Percentiles rank a stretch among this genome's conserved stretches.
These are phyloP conservation scores for Solanum pimpinellifolium DNA, from an alignment of 257 asterid species.

Conservation along the genomic window DNA sequence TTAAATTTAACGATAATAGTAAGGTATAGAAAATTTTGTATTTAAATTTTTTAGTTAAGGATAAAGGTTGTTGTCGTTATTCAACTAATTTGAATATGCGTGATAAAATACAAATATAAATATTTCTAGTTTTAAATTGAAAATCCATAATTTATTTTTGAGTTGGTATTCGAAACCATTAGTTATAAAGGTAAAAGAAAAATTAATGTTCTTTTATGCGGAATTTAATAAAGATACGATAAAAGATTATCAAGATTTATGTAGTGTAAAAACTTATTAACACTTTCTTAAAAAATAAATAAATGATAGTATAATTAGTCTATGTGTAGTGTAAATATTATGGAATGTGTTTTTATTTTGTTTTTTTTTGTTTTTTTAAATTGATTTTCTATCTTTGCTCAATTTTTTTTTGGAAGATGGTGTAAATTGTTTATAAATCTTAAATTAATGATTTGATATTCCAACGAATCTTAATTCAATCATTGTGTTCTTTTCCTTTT, in stretches of 20 bases:
- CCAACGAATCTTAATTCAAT: background rate
- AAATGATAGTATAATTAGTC: background rate
- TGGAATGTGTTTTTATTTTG: background rate
- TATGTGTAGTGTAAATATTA: background rate
- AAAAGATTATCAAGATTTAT: background rate
- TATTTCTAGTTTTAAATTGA: background rate
- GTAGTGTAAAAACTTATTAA: background rate
- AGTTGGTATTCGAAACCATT: background rate
- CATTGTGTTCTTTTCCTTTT: background rate
- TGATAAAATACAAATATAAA: background rate
- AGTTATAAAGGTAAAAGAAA: background rate
- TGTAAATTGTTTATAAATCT: background rate
- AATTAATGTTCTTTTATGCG: background rate
- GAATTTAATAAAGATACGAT: background rate
- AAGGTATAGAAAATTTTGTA: rapidly evolving
- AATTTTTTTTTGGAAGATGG: background rate
- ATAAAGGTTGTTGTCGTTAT: background rate
- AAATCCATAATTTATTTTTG: too few species aligned
- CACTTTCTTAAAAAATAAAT: background rate
- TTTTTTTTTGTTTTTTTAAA: background rate
- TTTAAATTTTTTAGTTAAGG: background rate
- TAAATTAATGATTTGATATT: background rate
- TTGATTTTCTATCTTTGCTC: background rate
- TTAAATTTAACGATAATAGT: background rate
- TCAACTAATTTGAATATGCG: background rate